phyloP scores from a whole-genome alignment of 208 protist genomes.

The Leishmania arabica region DNA sequence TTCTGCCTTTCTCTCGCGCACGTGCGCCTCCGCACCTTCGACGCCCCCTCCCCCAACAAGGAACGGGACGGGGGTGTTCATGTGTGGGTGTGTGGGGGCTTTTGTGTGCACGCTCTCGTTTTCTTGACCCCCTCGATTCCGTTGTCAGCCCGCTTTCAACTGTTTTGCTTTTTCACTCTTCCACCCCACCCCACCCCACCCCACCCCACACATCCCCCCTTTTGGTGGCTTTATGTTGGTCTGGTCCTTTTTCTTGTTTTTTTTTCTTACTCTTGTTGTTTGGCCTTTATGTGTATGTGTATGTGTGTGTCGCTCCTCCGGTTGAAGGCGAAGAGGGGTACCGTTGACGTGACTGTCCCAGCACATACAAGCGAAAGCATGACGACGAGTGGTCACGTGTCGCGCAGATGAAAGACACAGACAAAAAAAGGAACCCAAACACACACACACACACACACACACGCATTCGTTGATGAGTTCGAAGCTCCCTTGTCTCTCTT shows the following conservation, averaged over 20 bases:
- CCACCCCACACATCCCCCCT: not conserved
- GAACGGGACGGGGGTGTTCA: not conserved
- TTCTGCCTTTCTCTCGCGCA: no score
- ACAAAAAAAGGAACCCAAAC: not conserved
- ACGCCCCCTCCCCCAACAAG: not conserved
- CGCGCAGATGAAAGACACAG: not conserved
- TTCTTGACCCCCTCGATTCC: not conserved
- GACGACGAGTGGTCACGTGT: no score
- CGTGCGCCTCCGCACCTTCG: not conserved
- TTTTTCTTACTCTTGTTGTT: no score
- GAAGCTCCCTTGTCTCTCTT: not conserved
- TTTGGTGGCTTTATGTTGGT: not conserved
- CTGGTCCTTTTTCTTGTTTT: no score
- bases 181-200: not conserved
- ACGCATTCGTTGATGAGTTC: not conserved
- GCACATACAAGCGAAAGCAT: not conserved
- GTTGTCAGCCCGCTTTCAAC: not conserved
- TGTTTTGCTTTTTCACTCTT: not conserved
- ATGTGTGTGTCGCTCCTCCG: no score
- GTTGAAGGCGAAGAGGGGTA: no score
- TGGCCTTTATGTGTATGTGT: no score
- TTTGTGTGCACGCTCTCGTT: not conserved
- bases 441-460: not conserved
- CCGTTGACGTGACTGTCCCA: no score
- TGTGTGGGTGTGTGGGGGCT: not conserved